Base-by-base conservation (phyloP, 805 yeast genomes). In the Cyberlindnera mississippiensis region DNA sequence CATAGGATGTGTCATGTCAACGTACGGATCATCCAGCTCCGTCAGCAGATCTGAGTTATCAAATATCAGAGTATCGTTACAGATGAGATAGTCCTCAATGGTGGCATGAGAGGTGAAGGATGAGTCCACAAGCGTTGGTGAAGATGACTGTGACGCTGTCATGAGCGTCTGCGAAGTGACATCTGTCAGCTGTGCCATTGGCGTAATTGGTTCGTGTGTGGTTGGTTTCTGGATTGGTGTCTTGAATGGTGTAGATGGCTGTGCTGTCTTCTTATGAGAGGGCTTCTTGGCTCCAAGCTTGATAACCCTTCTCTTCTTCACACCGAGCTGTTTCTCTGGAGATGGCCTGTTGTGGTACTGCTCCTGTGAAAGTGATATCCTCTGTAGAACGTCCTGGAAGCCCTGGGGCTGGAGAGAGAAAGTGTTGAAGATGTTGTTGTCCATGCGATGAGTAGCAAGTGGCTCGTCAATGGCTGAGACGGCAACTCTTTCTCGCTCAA, bases 11-110 rank as follows among this genome's bases (percentile, higher is more conserved):
- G 44, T 30, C 10, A 53, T 9, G 24, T 48, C 41, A 18, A 41
- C 52, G 24, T 57, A 57, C 8, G 59, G 61, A 35, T 57, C 59
- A 22, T 39, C 53, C 14, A 52, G 46, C 5, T 53, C 57, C 27
- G 46, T 47, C 14, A 20, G 5, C 5, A 13, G 13, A 1, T 37
- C 35, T 9, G 38, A 24, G 17, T 20, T 10, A 6, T 35, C 22
- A n/a, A 40, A 38, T n/a, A 41, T 28, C 6, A 41, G 35, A 6
- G 40, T 28, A 9, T 43, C 44, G 13, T 38, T 35, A n/a, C 18
- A 16, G 8, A 32, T 26, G 9, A 37, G 26, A 22, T 40, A 38
- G 9, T 42, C 45, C 22, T 44, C 43, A 6, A 38, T 10, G 4
- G 38, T 28, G 16, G 19, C 16, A 3, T 15, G 14, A 12, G 42